Evolutionary conservation across 345 rosid species (phyloP).

Genomic region (Draba incana): DNA sequence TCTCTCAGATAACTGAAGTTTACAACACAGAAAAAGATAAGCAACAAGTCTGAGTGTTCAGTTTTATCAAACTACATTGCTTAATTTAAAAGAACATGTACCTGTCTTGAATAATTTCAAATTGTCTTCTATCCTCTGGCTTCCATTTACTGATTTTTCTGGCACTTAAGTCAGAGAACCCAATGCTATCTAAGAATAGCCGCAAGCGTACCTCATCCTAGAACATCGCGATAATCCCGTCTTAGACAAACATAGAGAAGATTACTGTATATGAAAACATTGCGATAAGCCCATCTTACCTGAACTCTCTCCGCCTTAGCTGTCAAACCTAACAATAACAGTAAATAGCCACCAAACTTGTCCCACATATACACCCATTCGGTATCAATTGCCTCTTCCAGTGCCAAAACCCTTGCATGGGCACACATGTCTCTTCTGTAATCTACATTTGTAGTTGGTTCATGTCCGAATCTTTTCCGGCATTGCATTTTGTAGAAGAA

Average conservation of each 20-base stretch:
- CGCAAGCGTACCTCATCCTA: slow-evolving; percentile 98
- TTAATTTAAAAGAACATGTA: slow-evolving; percentile 36
- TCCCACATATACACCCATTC: slow-evolving; percentile 99
- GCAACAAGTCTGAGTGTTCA: slow-evolving; percentile 20
- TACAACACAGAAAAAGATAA: slow-evolving; percentile 4
- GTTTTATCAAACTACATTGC: slow-evolving; percentile 25
- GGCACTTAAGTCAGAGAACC: slow-evolving; percentile 95
- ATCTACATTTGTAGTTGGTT: slow-evolving; percentile 64
- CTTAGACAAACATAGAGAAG: slow-evolving; percentile 28
- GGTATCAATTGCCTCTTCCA: slow-evolving; percentile 99
- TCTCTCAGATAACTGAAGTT: slow-evolving; percentile 86
- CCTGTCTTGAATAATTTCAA: slow-evolving; percentile 99
- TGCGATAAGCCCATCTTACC: slow-evolving; percentile 50
- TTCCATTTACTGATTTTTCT: slow-evolving; percentile 98
- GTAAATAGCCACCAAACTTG: slow-evolving; percentile 96
- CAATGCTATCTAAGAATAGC: slow-evolving; percentile 98
- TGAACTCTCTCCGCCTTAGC: slow-evolving; percentile 97
- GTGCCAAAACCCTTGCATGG: slow-evolving; percentile 94
- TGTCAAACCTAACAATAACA: slow-evolving; percentile 94
- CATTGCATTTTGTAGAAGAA: slow-evolving; percentile 71
- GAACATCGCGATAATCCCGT: slow-evolving; percentile 22
- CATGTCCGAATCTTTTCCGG: slow-evolving; percentile 59
- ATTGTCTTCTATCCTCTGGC: slow-evolving; percentile 98
- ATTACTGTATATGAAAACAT: slow-evolving; percentile 5
- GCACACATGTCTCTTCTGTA: slow-evolving; percentile 97